phyloP scores from a whole-genome alignment of 495 filamentous ascomycete genomes.

The Xylaria castorea region DNA sequence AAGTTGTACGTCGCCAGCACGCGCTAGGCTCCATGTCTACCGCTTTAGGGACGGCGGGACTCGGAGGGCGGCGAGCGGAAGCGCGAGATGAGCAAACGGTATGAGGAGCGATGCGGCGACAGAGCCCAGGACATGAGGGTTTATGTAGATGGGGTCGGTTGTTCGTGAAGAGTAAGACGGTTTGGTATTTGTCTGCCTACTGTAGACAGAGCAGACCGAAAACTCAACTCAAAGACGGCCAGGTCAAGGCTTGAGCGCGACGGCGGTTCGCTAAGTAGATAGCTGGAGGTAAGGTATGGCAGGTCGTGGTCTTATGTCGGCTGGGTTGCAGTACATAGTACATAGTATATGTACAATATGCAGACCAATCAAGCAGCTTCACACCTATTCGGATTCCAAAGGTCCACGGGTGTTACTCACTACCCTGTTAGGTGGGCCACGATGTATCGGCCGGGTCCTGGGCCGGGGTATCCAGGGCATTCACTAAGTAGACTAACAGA shows the following conservation, averaged over 20 bases:
- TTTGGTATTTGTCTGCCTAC: background rate
- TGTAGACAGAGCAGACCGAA: background rate
- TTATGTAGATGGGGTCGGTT: background rate
- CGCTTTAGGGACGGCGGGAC: conserved; percentile 22
- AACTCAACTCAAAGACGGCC: background rate
- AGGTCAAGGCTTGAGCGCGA: conserved; percentile 11
- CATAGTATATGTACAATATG: background rate
- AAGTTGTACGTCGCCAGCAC: conserved; percentile 41
- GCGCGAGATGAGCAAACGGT: background rate
- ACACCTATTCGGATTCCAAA: background rate
- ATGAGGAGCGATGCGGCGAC: conserved; percentile 6
- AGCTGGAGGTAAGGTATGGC: no score
- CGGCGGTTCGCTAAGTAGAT: background rate
- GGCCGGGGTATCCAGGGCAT: conserved; percentile 4
- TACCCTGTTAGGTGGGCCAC: background rate
- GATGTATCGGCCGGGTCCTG: background rate
- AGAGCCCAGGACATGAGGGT: conserved; percentile 10
- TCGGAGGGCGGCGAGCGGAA: conserved; percentile 8
- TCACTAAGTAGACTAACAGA: background rate
- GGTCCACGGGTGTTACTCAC: no score
- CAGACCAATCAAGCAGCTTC: background rate
- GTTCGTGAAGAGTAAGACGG: background rate
- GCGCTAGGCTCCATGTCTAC: conserved; percentile 44
- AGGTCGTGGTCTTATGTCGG: conserved; percentile 18
- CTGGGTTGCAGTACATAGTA: conserved; percentile 3